Conservation (phyloP, 805 yeast species). For the Yarrowia yakushimensis region DNA sequence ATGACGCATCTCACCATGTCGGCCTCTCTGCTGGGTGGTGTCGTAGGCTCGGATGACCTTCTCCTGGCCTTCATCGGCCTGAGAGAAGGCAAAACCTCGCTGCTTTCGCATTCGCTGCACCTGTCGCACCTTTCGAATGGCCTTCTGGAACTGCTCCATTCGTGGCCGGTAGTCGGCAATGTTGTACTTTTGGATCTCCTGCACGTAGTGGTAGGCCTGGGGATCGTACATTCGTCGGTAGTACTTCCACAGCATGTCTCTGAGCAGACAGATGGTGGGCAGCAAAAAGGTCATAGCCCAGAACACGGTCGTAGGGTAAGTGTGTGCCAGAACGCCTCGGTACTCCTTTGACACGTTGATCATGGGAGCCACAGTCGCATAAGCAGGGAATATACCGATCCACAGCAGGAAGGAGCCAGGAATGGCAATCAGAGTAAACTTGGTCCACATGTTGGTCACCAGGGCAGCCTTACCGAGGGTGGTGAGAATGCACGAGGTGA, state of each 20-base stretch:
- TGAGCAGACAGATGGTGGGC: slow-evolving; percentile 69
- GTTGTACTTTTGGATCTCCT: slow-evolving; percentile 93
- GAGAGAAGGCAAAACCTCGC: slow-evolving; percentile 97
- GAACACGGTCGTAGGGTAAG: slow-evolving; percentile 73
- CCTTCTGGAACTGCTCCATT: slow-evolving; percentile 93
- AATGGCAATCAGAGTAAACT: slow-evolving; percentile 83
- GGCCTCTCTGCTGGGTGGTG: slow-evolving; percentile 80
- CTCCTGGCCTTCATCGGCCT: slow-evolving; percentile 92
- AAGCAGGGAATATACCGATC: slow-evolving; percentile 82
- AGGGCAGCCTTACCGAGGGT: slow-evolving; percentile 94
- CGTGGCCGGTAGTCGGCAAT: slow-evolving; percentile 94
- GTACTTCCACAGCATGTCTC: slow-evolving; percentile 94
- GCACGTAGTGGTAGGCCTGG: slow-evolving; percentile 90
- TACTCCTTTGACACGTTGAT: slow-evolving; percentile 80
- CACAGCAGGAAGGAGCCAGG: slow-evolving; percentile 89
- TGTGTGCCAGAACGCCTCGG: slow-evolving; percentile 68
- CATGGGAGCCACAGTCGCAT: slow-evolving; percentile 79
- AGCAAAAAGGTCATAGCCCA: slow-evolving; percentile 81
- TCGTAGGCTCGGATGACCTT: slow-evolving; percentile 89
- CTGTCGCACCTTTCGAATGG: slow-evolving; percentile 94
- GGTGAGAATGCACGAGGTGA: slow-evolving; percentile 80
- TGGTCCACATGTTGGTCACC: slow-evolving; percentile 90
- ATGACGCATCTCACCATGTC: slow-evolving; percentile 55
- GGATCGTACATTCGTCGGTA: slow-evolving; percentile 89
- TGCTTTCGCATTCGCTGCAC: slow-evolving; percentile 97